Evolutionary conservation across 139 green algal species (phyloP), one percentile per base, ranked within the genome.

Genomic region (Tetraselmis striata): DNA sequence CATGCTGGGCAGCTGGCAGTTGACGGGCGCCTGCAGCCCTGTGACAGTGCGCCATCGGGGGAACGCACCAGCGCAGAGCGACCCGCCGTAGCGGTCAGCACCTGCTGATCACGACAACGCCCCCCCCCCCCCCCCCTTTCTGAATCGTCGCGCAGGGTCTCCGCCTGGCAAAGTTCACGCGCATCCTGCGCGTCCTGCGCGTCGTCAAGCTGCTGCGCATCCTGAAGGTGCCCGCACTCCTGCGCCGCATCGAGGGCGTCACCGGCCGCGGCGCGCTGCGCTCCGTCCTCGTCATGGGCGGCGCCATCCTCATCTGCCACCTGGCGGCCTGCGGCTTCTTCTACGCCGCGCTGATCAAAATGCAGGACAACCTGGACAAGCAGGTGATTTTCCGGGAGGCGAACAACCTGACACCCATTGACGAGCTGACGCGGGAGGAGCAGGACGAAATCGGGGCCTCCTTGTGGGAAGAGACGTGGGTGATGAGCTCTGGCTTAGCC

Each of bases 321-420:
- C 85, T 90, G 81, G 58, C 80, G n/a, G 88, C 88, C 2, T 93
- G 90, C 67, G 29, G 90, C 23, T 92, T 89, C 74, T 89, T 89
- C 80, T 90, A 86, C 80, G 76, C 83, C 28, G 32, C 83, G 45
- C 45, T 25, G 75, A 31, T 67, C 28, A 77, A 75, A 2, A 77
- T 75, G 79, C 58, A 80, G 24, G 23, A 74, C 28, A 2, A 76
- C 2, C 45, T 79, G 27, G 29, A 81, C 27, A 79, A 30, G 18
- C 78, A 58, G 80, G 25, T 79, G 32, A 59, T 32, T 24, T 29
- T 26, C n/a, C n/a, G n/a, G n/a, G n/a, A n/a, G n/a, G n/a, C n/a
- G n/a, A n/a, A n/a, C n/a, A n/a, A n/a, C n/a, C n/a, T n/a, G n/a
- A n/a, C n/a, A n/a, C n/a, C n/a, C n/a, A n/a, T n/a, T n/a, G n/a